Evolutionary conservation across 768 basidiomycete species (phyloP).

Genomic region (Mycena rebaudengoi): DNA sequence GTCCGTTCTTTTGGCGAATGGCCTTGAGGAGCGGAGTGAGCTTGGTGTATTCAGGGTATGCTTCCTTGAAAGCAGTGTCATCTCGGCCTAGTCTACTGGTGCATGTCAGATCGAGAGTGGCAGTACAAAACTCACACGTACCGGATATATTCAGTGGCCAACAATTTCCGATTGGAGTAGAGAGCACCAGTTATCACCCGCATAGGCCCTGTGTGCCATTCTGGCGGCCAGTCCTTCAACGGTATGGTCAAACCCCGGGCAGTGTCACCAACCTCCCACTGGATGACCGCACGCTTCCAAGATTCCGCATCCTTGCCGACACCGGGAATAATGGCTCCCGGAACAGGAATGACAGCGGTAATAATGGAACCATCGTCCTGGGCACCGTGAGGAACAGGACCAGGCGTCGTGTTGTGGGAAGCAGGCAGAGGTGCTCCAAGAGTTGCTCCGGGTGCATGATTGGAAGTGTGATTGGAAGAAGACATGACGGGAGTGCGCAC

Average conservation of each 20-base stretch:
- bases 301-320: constrained; percentile 25
- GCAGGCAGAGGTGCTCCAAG: background rate
- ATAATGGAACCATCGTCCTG: background rate
- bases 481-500: background rate
- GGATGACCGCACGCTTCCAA: constrained; percentile 35
- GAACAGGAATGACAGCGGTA: constrained; percentile 6
- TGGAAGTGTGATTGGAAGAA: no score
- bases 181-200: constrained; percentile 24
- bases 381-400: no score
- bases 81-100: constrained; percentile 18
- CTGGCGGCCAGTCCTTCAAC: constrained; percentile 39
- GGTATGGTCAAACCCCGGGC: constrained; percentile 18
- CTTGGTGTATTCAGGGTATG: constrained; percentile 18
- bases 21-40: background rate
- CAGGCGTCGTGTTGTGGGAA: background rate
- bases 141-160: constrained; percentile 34
- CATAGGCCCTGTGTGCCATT: constrained; percentile 36
- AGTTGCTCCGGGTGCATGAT: no score
- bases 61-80: constrained; percentile 15
- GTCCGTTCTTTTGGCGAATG: background rate
- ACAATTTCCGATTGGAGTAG: constrained; percentile 27
- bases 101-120: background rate
- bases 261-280: constrained; percentile 37
- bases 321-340: constrained; percentile 30
- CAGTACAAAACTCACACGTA: constrained; percentile 13